Percentiles rank a stretch among this genome's conserved stretches.
Evolutionary conservation across 208 protist genomes (phyloP).

Genomic region (Acanthamoeba healyi): DNA sequence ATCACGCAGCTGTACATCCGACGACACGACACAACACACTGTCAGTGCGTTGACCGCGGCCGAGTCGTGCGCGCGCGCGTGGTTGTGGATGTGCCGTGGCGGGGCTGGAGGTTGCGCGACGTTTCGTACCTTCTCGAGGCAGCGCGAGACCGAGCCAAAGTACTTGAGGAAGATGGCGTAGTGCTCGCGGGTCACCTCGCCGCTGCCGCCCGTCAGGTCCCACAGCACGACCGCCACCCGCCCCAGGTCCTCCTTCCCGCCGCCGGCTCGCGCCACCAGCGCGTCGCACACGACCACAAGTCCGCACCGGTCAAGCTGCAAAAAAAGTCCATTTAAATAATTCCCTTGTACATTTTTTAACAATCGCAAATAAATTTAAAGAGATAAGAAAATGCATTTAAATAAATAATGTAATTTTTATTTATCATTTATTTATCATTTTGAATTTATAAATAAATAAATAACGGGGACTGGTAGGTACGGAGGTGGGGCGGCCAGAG

Average conservation of each 20-base stretch:
- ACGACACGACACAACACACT: background rate
- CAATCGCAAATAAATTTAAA: background rate
- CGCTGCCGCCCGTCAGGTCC: background rate
- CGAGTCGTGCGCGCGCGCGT: background rate
- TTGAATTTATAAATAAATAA: background rate
- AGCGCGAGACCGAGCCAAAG: constrained; percentile 10
- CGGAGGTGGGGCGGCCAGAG: background rate
- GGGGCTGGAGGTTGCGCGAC: too few relatives aligned
- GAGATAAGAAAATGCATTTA: background rate
- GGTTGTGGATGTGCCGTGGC: background rate
- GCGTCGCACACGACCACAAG: background rate
- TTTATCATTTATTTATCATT: background rate
- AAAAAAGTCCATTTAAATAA: background rate
- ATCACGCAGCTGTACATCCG: constrained; percentile 1
- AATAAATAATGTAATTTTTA: background rate
- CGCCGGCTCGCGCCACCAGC: background rate
- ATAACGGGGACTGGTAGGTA: background rate
- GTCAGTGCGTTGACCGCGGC: background rate
- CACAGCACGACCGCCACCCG: background rate
- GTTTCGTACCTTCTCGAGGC: constrained; percentile 33
- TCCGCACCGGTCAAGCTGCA: background rate
- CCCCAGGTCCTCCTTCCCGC: constrained; percentile 14
- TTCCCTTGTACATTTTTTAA: too few relatives aligned
- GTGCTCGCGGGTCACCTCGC: background rate
- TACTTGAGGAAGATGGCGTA: constrained; percentile 7